Evolutionary conservation across 2,329 filamentous ascomycete genomes (phyloP).

Genomic region (Metarhizium sp.): DNA sequence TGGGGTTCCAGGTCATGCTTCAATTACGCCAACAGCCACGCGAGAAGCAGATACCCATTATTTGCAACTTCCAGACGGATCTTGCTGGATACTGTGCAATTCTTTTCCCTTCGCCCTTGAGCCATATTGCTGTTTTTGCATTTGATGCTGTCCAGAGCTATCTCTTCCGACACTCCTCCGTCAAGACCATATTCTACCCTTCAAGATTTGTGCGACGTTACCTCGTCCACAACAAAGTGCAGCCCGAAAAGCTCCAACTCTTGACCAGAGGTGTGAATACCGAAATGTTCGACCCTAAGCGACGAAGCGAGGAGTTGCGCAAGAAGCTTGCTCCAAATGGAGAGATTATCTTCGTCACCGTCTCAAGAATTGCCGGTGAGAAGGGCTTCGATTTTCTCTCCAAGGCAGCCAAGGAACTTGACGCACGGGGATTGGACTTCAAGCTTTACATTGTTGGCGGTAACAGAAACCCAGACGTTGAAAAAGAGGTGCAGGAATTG

Average conservation of each 20-base stretch:
- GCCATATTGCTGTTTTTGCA: conserved; percentile 50
- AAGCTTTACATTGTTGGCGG: conserved; percentile 60
- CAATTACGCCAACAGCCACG: conserved; percentile 51
- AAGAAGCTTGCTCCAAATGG: conserved; percentile 47
- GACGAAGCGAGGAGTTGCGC: conserved; percentile 42
- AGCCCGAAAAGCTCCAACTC: conserved; percentile 45
- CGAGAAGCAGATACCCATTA: conserved; percentile 45
- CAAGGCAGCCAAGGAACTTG: conserved; percentile 42
- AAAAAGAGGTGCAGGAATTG: conserved; percentile 49
- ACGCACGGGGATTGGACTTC: conserved; percentile 45
- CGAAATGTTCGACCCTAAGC: conserved; percentile 46
- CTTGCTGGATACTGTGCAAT: conserved; percentile 60
- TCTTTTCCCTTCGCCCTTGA: conserved; percentile 55
- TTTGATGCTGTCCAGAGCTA: conserved; percentile 57
- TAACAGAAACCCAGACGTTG: conserved; percentile 54
- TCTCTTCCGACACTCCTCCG: conserved; percentile 50
- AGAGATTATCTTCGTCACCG: conserved; percentile 56
- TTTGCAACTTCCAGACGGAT: conserved; percentile 66
- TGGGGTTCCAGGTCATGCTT: conserved; percentile 64
- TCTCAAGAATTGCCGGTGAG: conserved; percentile 58
- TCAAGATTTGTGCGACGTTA: conserved; percentile 54
- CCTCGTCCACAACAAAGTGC: conserved; percentile 47
- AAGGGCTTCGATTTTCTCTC: conserved; percentile 64
- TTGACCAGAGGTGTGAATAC: conserved; percentile 59
- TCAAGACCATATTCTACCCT: conserved; percentile 61